These are phyloP conservation scores for Babesia bigemina DNA, from an alignment of 169 alveolate genomes.

Conservation along the genomic window DNA sequence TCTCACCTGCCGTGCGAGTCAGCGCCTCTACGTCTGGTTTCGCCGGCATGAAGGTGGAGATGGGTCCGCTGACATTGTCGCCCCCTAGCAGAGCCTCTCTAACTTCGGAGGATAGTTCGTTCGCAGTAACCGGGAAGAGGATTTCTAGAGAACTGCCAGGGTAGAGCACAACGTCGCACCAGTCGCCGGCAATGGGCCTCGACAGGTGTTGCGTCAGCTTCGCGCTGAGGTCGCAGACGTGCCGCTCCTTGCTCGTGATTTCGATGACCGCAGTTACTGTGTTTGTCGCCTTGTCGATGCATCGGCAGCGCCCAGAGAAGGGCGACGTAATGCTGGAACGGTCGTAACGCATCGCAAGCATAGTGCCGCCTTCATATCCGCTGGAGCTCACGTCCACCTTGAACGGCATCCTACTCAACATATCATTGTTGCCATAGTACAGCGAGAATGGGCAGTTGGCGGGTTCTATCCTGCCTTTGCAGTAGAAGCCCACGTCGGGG, in stretches of 20 bases:
- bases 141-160: constrained; percentile 39
- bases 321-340: background rate
- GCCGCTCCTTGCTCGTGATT: background rate
- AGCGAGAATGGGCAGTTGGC: constrained; percentile 3
- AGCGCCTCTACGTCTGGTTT: no score
- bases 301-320: constrained; percentile 35
- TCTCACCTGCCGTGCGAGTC: no score
- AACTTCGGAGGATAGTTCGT: background rate
- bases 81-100: no score
- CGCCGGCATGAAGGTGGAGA: no score
- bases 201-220: constrained; percentile 11
- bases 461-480: constrained; percentile 39
- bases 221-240: constrained; percentile 17
- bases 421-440: background rate
- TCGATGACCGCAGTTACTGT: constrained; percentile 4
- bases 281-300: constrained; percentile 1
- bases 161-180: constrained; percentile 36
- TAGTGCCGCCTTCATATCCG: background rate
- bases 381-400: background rate
- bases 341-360: constrained; percentile 4
- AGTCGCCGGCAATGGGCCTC: constrained; percentile 27
- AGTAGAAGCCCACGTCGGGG: constrained; percentile 38
- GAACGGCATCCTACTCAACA: background rate
- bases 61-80: no score
- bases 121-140: constrained; percentile 9